A percentile compares a stretch with the other conserved stretches of the same genome.
Evolutionary conservation across 805 yeast genomes (phyloP).

Genomic region (Barnettozyma vustinii): DNA sequence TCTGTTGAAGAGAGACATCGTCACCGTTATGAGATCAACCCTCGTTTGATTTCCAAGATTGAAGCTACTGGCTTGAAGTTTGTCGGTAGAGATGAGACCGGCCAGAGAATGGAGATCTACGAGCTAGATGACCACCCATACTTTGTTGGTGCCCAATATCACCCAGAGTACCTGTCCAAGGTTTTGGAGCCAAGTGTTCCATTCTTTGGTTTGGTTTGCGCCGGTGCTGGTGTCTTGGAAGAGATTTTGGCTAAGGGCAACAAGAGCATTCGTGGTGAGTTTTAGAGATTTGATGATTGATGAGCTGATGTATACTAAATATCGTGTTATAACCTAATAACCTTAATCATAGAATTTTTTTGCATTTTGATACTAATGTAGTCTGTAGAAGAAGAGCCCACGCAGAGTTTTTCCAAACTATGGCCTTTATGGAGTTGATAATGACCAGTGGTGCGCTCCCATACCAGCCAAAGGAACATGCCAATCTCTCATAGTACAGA

Average conservation of each 20-base stretch:
- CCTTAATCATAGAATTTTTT: not conserved
- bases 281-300: slow-evolving; percentile 13
- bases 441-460: too few species aligned
- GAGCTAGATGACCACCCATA: slow-evolving; percentile 86
- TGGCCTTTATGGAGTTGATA: too few species aligned
- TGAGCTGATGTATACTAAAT: not conserved
- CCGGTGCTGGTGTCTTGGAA: slow-evolving; percentile 79
- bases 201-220: slow-evolving; percentile 92
- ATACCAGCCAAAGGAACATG: too few species aligned
- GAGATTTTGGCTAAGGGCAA: slow-evolving; percentile 44
- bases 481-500: too few species aligned
- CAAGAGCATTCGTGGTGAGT: slow-evolving; percentile 24
- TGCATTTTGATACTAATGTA: not conserved
- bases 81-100: slow-evolving; percentile 90
- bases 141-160: slow-evolving; percentile 94
- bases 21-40: slow-evolving; percentile 97
- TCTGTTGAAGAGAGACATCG: slow-evolving; percentile 91
- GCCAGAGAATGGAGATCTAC: slow-evolving; percentile 88
- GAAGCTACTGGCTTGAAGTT: slow-evolving; percentile 79
- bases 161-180: slow-evolving; percentile 95
- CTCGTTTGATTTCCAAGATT: slow-evolving; percentile 62
- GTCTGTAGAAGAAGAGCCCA: not conserved
- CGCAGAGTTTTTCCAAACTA: too few species aligned
- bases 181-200: slow-evolving; percentile 97
- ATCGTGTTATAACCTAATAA: not conserved